phyloP scores from a whole-genome alignment of 192 early-diverging fungal genomes.

The Gonapodya sp. region DNA sequence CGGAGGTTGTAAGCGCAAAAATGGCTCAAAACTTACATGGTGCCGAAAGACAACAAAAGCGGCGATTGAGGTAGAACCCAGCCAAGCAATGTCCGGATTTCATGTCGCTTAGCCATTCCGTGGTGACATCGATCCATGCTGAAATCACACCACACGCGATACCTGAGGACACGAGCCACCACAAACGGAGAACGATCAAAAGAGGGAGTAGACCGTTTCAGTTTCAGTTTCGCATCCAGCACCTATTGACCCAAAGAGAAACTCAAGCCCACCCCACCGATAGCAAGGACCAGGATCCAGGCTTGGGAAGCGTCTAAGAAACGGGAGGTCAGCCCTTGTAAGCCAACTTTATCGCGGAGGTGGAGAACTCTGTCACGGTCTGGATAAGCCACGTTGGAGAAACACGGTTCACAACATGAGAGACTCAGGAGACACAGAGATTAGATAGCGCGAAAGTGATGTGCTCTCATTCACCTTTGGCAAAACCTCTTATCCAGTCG shows the following conservation, averaged over 20 bases:
- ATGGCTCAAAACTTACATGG: neutral
- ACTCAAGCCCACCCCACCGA: neutral
- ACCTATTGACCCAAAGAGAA: too few species aligned
- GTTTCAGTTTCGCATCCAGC: too few species aligned
- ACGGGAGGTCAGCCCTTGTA: neutral
- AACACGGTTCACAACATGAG: neutral
- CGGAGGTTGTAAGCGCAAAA: too few species aligned
- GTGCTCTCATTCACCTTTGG: too few species aligned
- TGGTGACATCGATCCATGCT: constrained; percentile 78
- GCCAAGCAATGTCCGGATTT: constrained; percentile 72
- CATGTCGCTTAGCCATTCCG: constrained; percentile 85
- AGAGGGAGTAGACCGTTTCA: too few species aligned
- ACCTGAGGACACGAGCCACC: too few species aligned
- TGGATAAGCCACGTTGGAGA: neutral
- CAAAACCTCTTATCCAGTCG: constrained; percentile 2
- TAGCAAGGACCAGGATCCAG: neutral
- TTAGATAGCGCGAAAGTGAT: too few species aligned
- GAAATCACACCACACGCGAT: neutral
- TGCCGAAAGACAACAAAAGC: constrained; percentile 67
- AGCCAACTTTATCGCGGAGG: neutral
- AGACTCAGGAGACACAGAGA: too few species aligned
- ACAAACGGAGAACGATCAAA: neutral
- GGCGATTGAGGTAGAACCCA: constrained; percentile 86
- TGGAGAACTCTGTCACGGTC: neutral
- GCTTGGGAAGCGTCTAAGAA: neutral